These are phyloP conservation scores for Akanthomyces uredinophilus DNA, from an alignment of 2,329 filamentous ascomycete species.

Conservation along the genomic window DNA sequence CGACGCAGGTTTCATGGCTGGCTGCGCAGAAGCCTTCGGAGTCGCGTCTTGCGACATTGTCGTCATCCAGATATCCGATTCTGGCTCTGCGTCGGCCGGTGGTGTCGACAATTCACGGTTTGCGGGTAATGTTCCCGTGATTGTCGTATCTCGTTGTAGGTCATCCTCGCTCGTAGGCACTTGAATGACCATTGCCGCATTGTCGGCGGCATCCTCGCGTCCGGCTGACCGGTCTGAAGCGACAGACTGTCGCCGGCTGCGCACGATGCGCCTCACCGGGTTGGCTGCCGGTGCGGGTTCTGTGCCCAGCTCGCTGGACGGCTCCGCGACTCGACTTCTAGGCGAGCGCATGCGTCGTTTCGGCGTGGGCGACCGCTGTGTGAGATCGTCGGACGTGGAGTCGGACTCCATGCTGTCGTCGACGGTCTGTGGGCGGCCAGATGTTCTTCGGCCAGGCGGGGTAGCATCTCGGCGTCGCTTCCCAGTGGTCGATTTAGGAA, in stretches of 20 bases:
- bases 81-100: slow-evolving; percentile 22
- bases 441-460: slow-evolving; percentile 37
- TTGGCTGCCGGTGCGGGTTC: slow-evolving; percentile 17
- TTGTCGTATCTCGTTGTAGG: slow-evolving; percentile 25
- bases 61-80: slow-evolving; percentile 44
- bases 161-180: slow-evolving; percentile 23
- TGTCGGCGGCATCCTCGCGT: slow-evolving; percentile 20
- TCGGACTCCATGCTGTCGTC: slow-evolving; percentile 17
- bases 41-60: slow-evolving; percentile 35
- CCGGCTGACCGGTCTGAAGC: slow-evolving; percentile 25
- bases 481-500: slow-evolving; percentile 33
- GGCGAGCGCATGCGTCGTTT: slow-evolving; percentile 16
- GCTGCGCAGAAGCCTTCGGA: slow-evolving; percentile 25
- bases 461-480: slow-evolving; percentile 39
- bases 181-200: slow-evolving; percentile 15
- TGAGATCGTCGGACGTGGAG: slow-evolving; percentile 5
- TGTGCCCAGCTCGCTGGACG: slow-evolving; percentile 23
- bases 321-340: slow-evolving; percentile 19
- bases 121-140: slow-evolving; percentile 13
- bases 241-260: slow-evolving; percentile 22
- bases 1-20: slow-evolving; percentile 8
- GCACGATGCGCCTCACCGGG: slow-evolving; percentile 16
- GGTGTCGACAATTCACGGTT: slow-evolving; percentile 17
- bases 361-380: slow-evolving; percentile 9
- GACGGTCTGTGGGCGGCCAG: slow-evolving; percentile 30